These are phyloP conservation scores for Gracilaria gracilis DNA, from an alignment of 23 red algal genomes.

Conservation along the genomic window DNA sequence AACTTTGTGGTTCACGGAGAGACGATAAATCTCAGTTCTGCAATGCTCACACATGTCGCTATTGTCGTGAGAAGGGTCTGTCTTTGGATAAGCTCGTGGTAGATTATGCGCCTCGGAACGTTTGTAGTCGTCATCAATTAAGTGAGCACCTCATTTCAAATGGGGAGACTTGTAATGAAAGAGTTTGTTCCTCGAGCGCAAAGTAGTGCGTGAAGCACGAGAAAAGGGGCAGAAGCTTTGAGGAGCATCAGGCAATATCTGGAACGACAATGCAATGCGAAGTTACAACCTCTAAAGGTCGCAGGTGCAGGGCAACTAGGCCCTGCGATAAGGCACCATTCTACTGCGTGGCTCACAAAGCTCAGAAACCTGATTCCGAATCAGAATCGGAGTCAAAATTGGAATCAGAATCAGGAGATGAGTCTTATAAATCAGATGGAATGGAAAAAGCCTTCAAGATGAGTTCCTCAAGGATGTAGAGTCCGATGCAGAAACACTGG, in stretches of 20 bases:
- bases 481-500: not conserved
- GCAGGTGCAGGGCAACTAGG: conserved; percentile 26
- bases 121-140: conserved; percentile 26
- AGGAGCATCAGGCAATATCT: not conserved
- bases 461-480: not conserved
- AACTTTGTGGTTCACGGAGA: conserved; percentile 24
- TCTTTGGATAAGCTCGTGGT: conserved; percentile 13
- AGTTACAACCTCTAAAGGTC: conserved; percentile 20
- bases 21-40: conserved; percentile 19
- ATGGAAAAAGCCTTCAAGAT: not conserved
- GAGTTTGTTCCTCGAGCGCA: not conserved
- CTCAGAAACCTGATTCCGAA: conserved; percentile 33
- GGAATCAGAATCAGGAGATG: not conserved
- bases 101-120: conserved; percentile 31
- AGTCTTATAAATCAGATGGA: not conserved
- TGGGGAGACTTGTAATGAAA: conserved; percentile 20
- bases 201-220: conserved; percentile 44
- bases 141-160: not conserved
- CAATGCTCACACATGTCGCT: conserved; percentile 7
- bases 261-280: conserved; percentile 32
- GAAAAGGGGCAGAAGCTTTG: conserved; percentile 1
- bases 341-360: conserved; percentile 21
- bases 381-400: too few relatives aligned
- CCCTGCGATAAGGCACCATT: not conserved
- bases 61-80: conserved; percentile 19